phyloP scores from a whole-genome alignment of 2,329 filamentous ascomycete species.

The Ilyonectria destructans region DNA sequence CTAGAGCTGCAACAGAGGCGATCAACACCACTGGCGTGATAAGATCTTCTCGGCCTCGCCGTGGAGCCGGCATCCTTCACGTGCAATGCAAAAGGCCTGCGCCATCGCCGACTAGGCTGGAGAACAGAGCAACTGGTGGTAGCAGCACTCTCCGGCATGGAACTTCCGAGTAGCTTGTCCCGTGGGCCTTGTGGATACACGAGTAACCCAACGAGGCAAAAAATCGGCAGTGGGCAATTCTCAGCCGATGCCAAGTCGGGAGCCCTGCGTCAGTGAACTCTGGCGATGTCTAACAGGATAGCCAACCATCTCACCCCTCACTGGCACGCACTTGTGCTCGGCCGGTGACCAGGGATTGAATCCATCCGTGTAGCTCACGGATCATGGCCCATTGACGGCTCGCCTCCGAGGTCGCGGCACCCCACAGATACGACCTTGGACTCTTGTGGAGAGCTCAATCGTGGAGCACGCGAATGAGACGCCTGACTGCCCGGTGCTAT shows the following conservation, averaged over 20 bases:
- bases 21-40: not conserved
- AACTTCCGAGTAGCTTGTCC: constrained; percentile 34
- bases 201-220: constrained; percentile 38
- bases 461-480: constrained; percentile 8
- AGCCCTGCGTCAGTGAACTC: constrained; percentile 29
- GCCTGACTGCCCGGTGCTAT: constrained; percentile 8
- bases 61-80: not conserved
- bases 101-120: not conserved
- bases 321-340: constrained; percentile 11
- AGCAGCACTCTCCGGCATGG: constrained; percentile 36
- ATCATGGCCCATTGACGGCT: not conserved
- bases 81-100: not conserved
- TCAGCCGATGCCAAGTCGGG: constrained; percentile 4
- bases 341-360: constrained; percentile 10
- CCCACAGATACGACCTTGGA: constrained; percentile 14
- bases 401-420: constrained; percentile 4
- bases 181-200: constrained; percentile 20
- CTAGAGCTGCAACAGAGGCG: not conserved
- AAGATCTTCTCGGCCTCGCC: not conserved
- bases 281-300: constrained; percentile 14
- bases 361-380: constrained; percentile 10
- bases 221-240: constrained; percentile 30
- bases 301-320: constrained; percentile 34
- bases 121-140: constrained; percentile 5
- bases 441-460: constrained; percentile 8